Conservation (phyloP, 495 filamentous ascomycete species). For the Penicillium nucicola region DNA sequence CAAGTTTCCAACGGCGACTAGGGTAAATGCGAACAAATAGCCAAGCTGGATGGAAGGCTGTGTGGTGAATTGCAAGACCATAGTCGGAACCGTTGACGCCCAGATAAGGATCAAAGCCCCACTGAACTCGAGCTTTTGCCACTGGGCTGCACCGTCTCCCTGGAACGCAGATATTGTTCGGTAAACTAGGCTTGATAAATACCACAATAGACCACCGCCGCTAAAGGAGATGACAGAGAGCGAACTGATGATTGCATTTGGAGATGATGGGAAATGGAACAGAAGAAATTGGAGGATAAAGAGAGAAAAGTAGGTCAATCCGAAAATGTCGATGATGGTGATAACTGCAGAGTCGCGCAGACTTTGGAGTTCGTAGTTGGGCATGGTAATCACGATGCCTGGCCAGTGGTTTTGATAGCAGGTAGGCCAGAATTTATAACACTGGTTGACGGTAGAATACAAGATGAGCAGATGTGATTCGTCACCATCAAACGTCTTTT, state of each 20-base stretch:
- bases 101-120: slow-evolving; percentile 1
- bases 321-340: slow-evolving; percentile 4
- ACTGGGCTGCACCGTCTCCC: not conserved
- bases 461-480: not conserved
- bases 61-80: not conserved
- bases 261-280: slow-evolving; percentile 7
- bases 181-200: not conserved
- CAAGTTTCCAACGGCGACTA: not conserved
- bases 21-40: not conserved
- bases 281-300: slow-evolving; percentile 10
- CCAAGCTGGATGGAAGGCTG: slow-evolving; percentile 4
- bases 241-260: slow-evolving; percentile 3
- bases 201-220: slow-evolving; percentile 4
- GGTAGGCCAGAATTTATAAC: not conserved
- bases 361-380: not conserved
- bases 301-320: slow-evolving; percentile 10
- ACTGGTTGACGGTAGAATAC: not conserved
- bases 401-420: not conserved
- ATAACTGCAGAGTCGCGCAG: slow-evolving; percentile 5
- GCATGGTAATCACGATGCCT: not conserved
- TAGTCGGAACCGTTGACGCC: not conserved
- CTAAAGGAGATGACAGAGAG: slow-evolving; percentile 5
- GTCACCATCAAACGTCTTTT: not conserved
- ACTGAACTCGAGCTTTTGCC: slow-evolving; percentile 3
- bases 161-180: not conserved